phyloP scores from a whole-genome alignment of 129 eudicot genomes.

The Helichrysum umbraculigerum region DNA sequence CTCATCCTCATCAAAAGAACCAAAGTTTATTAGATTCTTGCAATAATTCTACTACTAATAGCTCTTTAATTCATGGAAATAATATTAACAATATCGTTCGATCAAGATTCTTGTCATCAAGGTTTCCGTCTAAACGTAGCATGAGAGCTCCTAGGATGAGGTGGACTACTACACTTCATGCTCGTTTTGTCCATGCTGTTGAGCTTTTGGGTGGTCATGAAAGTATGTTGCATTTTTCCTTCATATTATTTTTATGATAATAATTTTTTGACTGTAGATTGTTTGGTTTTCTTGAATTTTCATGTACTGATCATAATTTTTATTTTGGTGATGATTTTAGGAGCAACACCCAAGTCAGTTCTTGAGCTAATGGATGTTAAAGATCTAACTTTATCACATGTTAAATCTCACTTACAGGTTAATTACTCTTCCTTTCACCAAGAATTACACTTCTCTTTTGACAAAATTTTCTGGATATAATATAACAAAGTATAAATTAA shows the following conservation, averaged over 20 bases:
- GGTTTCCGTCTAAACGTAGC: conserved; percentile 80
- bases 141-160: conserved; percentile 98
- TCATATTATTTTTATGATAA: neutral
- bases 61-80: conserved; percentile 24
- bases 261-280: neutral
- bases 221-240: conserved; percentile 43
- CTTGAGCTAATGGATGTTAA: conserved; percentile 99
- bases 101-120: conserved; percentile 62
- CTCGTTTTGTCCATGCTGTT: conserved; percentile 94
- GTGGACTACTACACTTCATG: conserved; percentile 92
- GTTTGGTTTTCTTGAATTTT: conserved; percentile 4
- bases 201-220: conserved; percentile 99
- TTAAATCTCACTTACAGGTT: conserved; percentile 98
- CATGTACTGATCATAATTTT: neutral
- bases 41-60: conserved; percentile 34
- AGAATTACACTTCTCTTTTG: conserved; percentile 1
- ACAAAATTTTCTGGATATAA: neutral
- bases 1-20: conserved; percentile 43
- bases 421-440: neutral
- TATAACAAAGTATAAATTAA: neutral
- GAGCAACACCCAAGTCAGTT: conserved; percentile 98
- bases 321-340: conserved; percentile 33
- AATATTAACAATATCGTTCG: conserved; percentile 43
- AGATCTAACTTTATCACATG: conserved; percentile 98
- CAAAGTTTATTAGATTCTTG: conserved; percentile 35